Evolutionary conservation across 2,329 filamentous ascomycete species (phyloP).

Genomic region (Fusarium sp.): DNA sequence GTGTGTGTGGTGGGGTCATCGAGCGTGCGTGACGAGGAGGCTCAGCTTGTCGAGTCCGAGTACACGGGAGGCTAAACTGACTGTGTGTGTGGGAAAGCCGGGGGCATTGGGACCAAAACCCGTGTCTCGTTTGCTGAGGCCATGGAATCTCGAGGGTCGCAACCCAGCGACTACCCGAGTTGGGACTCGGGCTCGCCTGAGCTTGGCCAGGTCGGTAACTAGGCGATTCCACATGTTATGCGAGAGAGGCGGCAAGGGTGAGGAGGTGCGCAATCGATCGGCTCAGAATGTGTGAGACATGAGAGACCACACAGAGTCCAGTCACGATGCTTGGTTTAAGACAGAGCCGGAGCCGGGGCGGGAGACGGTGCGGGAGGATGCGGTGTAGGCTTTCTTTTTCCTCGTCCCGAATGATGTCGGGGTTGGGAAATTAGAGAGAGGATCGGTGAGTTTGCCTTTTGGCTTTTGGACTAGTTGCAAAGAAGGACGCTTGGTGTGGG

Average conservation of each 20-base stretch:
- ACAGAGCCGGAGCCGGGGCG: slow-evolving; percentile 25
- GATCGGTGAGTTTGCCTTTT: slow-evolving; percentile 33
- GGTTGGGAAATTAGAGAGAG: slow-evolving; percentile 16
- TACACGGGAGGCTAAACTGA: slow-evolving; percentile 24
- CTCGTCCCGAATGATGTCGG: slow-evolving; percentile 38
- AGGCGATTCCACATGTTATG: slow-evolving; percentile 26
- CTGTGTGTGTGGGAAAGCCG: slow-evolving; percentile 14
- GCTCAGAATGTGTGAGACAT: slow-evolving; percentile 39
- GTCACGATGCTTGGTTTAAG: slow-evolving; percentile 35
- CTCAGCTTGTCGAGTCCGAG: slow-evolving; percentile 31
- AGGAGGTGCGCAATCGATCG: slow-evolving; percentile 42
- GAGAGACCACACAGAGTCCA: slow-evolving; percentile 40
- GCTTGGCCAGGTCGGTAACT: slow-evolving; percentile 12
- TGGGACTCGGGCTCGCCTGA: not conserved
- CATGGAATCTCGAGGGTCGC: slow-evolving; percentile 19
- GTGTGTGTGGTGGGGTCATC: slow-evolving; percentile 13
- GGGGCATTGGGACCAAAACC: not conserved
- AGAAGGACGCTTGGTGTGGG: slow-evolving; percentile 35
- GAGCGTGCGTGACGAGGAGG: slow-evolving; percentile 34
- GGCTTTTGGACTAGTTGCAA: slow-evolving; percentile 33
- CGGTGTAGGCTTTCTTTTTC: slow-evolving; percentile 39
- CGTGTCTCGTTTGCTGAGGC: not conserved
- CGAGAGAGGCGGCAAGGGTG: slow-evolving; percentile 23
- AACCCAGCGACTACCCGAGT: slow-evolving; percentile 13
- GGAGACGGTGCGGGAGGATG: slow-evolving; percentile 24